Percentiles rank a stretch among this genome's conserved stretches.
phyloP scores from a whole-genome alignment of 2,329 filamentous ascomycete genomes.

The Zymoseptoria crescenta region DNA sequence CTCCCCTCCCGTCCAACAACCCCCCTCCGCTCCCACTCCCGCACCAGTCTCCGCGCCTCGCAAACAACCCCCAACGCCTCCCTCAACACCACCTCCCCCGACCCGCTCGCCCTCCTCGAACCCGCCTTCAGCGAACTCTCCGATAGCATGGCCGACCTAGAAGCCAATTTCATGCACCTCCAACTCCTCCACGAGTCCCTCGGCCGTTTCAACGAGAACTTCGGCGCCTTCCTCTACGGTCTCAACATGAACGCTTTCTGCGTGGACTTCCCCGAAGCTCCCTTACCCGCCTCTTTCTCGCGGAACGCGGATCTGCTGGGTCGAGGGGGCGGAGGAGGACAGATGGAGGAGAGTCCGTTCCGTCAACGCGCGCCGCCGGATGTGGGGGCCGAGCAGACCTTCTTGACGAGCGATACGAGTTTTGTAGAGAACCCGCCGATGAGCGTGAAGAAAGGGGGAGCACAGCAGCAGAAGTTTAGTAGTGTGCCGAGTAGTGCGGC shows the following conservation, averaged over 20 bases:
- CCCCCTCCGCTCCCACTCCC: slow-evolving; percentile 80
- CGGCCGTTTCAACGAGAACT: slow-evolving; percentile 88
- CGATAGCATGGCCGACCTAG: slow-evolving; percentile 88
- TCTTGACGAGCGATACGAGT: slow-evolving; percentile 85
- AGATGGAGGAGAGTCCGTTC: slow-evolving; percentile 18
- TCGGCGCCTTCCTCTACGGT: slow-evolving; percentile 90
- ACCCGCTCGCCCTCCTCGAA: slow-evolving; percentile 75
- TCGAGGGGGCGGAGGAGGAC: neutral
- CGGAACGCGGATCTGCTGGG: neutral
- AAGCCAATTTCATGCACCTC: slow-evolving; percentile 95
- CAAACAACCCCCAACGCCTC: slow-evolving; percentile 37
- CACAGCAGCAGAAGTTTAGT: slow-evolving; percentile 9
- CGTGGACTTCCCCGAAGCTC: slow-evolving; percentile 93
- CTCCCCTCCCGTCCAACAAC: slow-evolving; percentile 73
- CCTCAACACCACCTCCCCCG: slow-evolving; percentile 33
- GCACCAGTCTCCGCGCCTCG: slow-evolving; percentile 77
- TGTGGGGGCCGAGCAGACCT: slow-evolving; percentile 65
- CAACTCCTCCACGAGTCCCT: slow-evolving; percentile 95
- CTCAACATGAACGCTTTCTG: slow-evolving; percentile 99
- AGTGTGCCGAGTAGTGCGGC: slow-evolving; percentile 14
- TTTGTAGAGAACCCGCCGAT: slow-evolving; percentile 73
- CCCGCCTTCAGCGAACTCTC: slow-evolving; percentile 87
- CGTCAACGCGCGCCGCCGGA: slow-evolving; percentile 9
- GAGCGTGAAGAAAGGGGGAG: slow-evolving; percentile 42
- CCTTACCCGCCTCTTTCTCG: slow-evolving; percentile 61